These are phyloP conservation scores for Komagataella kurtzmanii DNA, from an alignment of 805 yeast genomes.

Conservation along the genomic window DNA sequence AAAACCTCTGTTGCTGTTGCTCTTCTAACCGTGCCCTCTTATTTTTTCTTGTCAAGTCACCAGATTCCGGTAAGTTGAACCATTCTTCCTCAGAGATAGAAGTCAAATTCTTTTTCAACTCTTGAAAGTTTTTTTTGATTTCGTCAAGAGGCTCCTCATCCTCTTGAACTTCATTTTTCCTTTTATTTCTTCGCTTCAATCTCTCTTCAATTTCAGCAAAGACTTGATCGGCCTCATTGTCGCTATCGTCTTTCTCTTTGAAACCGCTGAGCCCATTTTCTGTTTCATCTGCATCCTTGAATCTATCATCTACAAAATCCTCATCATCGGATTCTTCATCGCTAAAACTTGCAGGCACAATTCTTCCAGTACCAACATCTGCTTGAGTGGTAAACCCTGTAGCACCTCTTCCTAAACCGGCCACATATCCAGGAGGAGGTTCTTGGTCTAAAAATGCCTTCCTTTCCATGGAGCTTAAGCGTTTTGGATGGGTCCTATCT, in stretches of 20 bases:
- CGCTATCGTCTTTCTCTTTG: conserved; percentile 30
- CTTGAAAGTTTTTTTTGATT: conserved; percentile 47
- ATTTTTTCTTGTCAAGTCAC: conserved; percentile 72
- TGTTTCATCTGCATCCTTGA: conserved; percentile 16
- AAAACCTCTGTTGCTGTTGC: conserved; percentile 53
- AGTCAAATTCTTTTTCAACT: conserved; percentile 50
- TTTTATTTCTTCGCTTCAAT: conserved; percentile 15
- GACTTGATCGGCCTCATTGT: conserved; percentile 65
- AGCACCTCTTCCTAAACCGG: conserved; percentile 94
- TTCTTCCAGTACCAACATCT: conserved; percentile 42
- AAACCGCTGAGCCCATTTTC: conserved; percentile 4
- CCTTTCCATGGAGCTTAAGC: conserved; percentile 25
- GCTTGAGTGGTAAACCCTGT: conserved; percentile 84
- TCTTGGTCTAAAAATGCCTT: conserved; percentile 65
- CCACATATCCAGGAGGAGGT: conserved; percentile 82
- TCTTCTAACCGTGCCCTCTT: conserved; percentile 54
- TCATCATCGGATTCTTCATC: conserved; percentile 19
- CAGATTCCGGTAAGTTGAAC: conserved; percentile 76
- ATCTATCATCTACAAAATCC: conserved; percentile 14
- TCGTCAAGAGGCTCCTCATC: conserved; percentile 13
- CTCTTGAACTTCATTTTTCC: conserved; percentile 5
- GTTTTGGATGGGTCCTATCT: not conserved
- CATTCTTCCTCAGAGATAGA: conserved; percentile 59
- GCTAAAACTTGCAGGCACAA: conserved; percentile 15
- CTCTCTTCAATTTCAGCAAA: conserved; percentile 57